Evolutionary conservation across 2,329 filamentous ascomycete species (phyloP).

Genomic region (Penicillium sp.): DNA sequence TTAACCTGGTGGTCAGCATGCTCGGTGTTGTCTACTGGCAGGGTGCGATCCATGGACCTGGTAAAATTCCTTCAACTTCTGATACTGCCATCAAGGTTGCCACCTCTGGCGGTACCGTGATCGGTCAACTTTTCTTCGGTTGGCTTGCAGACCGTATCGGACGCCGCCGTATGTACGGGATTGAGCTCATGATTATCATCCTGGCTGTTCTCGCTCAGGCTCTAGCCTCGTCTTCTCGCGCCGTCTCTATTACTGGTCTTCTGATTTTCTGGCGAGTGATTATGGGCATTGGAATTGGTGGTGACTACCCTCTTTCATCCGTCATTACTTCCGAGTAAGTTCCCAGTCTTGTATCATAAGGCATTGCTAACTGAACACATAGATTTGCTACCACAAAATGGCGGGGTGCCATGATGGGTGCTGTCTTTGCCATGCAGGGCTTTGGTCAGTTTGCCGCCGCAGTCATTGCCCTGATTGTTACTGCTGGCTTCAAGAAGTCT

Average conservation of each 20-base stretch:
- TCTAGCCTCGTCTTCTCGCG: conserved; percentile 61
- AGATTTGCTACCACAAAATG: conserved; percentile 81
- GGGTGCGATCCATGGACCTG: conserved; percentile 45
- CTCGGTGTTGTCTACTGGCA: conserved; percentile 76
- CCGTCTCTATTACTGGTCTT: conserved; percentile 55
- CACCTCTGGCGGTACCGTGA: conserved; percentile 77
- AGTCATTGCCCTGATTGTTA: conserved; percentile 73
- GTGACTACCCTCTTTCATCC: conserved; percentile 77
- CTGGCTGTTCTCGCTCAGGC: conserved; percentile 72
- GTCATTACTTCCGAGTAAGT: conserved; percentile 75
- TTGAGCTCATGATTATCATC: conserved; percentile 78
- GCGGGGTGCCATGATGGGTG: conserved; percentile 82
- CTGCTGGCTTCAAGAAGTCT: conserved; percentile 66
- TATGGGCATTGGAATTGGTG: conserved; percentile 77
- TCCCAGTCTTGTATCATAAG: not conserved
- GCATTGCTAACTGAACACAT: conserved; percentile 5
- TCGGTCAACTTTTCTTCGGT: conserved; percentile 80
- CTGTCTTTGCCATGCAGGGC: conserved; percentile 85
- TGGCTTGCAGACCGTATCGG: conserved; percentile 74
- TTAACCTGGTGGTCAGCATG: conserved; percentile 71
- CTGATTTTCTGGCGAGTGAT: conserved; percentile 79
- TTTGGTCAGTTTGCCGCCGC: conserved; percentile 75
- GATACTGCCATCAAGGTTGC: conserved; percentile 85
- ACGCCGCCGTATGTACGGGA: conserved; percentile 80
- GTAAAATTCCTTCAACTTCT: conserved; percentile 62